A percentile compares a stretch with the other conserved stretches of the same genome.
phyloP scores from a whole-genome alignment of 192 early-diverging fungal genomes.

The Oehlia diaphana region DNA sequence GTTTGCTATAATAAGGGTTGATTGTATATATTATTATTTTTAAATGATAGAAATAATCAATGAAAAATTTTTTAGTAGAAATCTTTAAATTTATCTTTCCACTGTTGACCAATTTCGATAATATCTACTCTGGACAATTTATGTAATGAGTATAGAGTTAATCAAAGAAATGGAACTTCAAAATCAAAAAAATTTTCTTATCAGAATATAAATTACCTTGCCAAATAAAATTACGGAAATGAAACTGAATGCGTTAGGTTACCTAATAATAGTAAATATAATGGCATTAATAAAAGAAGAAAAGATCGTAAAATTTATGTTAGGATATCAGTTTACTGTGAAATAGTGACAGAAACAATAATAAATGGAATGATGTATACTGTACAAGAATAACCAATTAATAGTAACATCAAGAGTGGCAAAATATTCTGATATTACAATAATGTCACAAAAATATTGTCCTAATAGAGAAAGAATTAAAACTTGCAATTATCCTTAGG shows the following conservation, averaged over 20 bases:
- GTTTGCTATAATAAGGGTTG: too few species aligned
- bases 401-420: too few species aligned
- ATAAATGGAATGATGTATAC: too few species aligned
- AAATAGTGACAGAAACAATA: too few species aligned
- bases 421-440: too few species aligned
- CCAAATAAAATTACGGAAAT: constrained; percentile 4
- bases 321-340: neutral
- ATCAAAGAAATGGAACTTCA: constrained; percentile 26
- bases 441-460: too few species aligned
- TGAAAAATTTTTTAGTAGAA: constrained; percentile 25
- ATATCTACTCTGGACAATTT: constrained; percentile 23
- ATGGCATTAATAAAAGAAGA: constrained; percentile 13
- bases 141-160: neutral
- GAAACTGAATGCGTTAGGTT: neutral
- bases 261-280: constrained; percentile 21
- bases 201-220: constrained; percentile 13
- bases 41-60: constrained; percentile 24
- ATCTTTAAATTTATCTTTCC: neutral
- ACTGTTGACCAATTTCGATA: neutral
- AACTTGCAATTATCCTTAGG: neutral
- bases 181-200: constrained; percentile 16
- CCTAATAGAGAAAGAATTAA: neutral
- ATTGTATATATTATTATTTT: constrained; percentile 1
- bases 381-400: too few species aligned
- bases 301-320: constrained; percentile 24